Evolutionary conservation across 495 filamentous ascomycete species (phyloP).

Genomic region (Sabuloglossum arenarium): DNA sequence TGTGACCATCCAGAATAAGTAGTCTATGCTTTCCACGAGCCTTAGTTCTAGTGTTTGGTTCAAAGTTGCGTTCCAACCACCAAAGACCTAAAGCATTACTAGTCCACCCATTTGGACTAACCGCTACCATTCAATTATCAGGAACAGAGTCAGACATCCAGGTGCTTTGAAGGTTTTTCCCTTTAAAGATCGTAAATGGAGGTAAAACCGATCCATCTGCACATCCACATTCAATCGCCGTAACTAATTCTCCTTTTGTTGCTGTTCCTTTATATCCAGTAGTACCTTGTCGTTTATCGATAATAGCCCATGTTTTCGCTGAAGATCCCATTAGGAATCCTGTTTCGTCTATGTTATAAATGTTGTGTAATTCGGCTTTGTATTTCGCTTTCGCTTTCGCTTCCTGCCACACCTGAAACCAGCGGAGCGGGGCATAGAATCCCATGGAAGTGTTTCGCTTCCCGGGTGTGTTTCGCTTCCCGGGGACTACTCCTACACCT

Average conservation of each 20-base stretch:
- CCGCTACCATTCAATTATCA: not conserved
- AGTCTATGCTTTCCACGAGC: not conserved
- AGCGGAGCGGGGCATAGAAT: too few species aligned
- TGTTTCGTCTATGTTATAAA: too few species aligned
- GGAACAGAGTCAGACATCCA: slow-evolving; percentile 1
- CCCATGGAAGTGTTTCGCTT: too few species aligned
- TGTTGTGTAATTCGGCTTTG: not conserved
- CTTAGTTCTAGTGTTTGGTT: slow-evolving; percentile 1
- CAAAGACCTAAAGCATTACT: slow-evolving; percentile 1
- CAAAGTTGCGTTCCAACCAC: slow-evolving; percentile 6
- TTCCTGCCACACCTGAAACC: too few species aligned
- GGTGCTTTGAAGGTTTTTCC: slow-evolving; percentile 1
- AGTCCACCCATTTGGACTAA: slow-evolving; percentile 8
- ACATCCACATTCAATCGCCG: slow-evolving; percentile 7
- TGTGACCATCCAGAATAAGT: slow-evolving; percentile 7
- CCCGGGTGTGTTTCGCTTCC: not conserved
- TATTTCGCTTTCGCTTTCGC: not conserved
- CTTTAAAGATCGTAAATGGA: slow-evolving; percentile 9
- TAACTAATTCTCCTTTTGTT: slow-evolving; percentile 1
- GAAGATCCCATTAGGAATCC: not conserved
- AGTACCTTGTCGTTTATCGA: not conserved
- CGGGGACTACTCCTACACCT: too few species aligned
- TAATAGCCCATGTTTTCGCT: not conserved
- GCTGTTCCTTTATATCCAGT: not conserved
- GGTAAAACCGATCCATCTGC: slow-evolving; percentile 4